phyloP scores from a whole-genome alignment of 2,329 filamentous ascomycete genomes.

The Epicoccum nigrum region DNA sequence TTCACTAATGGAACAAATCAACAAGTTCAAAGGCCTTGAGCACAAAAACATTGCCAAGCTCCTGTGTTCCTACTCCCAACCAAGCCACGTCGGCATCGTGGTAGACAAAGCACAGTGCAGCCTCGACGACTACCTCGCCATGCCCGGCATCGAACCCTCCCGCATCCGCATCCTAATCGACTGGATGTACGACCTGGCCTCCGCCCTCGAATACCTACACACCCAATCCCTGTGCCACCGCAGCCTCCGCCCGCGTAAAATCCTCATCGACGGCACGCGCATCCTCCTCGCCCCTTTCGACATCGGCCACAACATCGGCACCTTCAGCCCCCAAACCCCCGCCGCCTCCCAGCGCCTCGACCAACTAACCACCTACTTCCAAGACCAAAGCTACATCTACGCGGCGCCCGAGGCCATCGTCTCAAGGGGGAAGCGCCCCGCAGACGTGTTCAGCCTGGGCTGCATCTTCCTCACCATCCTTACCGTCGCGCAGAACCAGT shows the following conservation, averaged over 20 bases:
- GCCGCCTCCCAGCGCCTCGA: conserved; percentile 38
- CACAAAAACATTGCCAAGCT: conserved; percentile 49
- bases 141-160: conserved; percentile 36
- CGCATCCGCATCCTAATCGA: conserved; percentile 45
- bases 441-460: conserved; percentile 50
- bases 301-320: conserved; percentile 38
- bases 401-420: conserved; percentile 48
- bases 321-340: conserved; percentile 37
- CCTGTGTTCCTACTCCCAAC: conserved; percentile 48
- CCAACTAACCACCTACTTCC: conserved; percentile 39
- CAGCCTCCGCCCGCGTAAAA: conserved; percentile 48
- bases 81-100: conserved; percentile 45
- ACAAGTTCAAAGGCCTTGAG: conserved; percentile 46
- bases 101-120: conserved; percentile 43
- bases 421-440: conserved; percentile 45
- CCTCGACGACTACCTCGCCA: conserved; percentile 47
- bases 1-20: conserved; percentile 45
- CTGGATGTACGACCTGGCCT: conserved; percentile 50
- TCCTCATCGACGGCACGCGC: conserved; percentile 44
- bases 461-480: conserved; percentile 50
- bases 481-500: conserved; percentile 46
- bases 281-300: conserved; percentile 48
- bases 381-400: conserved; percentile 47
- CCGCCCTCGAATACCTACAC: conserved; percentile 48
- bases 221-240: conserved; percentile 46